Percentiles rank a stretch among this genome's conserved stretches.
phyloP scores from a whole-genome alignment of 2,329 filamentous ascomycete genomes.

The Trichothecium sympodiale region DNA sequence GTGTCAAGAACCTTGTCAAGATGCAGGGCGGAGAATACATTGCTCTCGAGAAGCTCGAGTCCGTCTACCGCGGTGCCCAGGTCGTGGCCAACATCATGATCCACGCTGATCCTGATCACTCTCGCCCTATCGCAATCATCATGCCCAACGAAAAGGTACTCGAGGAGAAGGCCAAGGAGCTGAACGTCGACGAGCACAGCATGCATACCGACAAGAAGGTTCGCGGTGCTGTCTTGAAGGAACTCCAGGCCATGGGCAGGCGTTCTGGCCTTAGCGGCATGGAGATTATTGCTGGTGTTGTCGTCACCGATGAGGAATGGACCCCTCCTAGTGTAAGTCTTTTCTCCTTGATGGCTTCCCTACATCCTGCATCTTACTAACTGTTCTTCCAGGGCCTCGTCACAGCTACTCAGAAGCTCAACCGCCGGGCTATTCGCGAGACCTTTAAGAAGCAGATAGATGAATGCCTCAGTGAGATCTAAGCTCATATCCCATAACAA shows the following conservation, averaged over 20 bases:
- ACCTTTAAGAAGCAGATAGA: conserved; percentile 40
- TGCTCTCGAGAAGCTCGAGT: conserved; percentile 90
- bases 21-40: conserved; percentile 93
- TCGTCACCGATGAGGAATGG: conserved; percentile 79
- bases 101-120: conserved; percentile 63
- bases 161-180: conserved; percentile 44
- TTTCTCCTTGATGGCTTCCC: not conserved
- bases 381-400: conserved; percentile 37
- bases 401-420: conserved; percentile 51
- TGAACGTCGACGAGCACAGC: conserved; percentile 55
- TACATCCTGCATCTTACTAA: not conserved
- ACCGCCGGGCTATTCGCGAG: conserved; percentile 39
- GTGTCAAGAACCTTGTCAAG: conserved; percentile 98
- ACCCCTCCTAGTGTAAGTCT: conserved; percentile 68
- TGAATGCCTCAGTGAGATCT: conserved; percentile 22
- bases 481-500: not conserved
- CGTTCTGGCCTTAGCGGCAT: conserved; percentile 57
- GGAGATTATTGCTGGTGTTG: conserved; percentile 66
- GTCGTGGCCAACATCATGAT: conserved; percentile 81
- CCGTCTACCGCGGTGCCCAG: conserved; percentile 72
- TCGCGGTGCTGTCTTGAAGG: conserved; percentile 49
- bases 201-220: conserved; percentile 60
- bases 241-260: conserved; percentile 54
- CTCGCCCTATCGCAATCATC: conserved; percentile 75
- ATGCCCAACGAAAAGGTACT: conserved; percentile 55